Base-by-base conservation (phyloP, 2,329 filamentous ascomycete genomes). In the Hypoxylon sp. region DNA sequence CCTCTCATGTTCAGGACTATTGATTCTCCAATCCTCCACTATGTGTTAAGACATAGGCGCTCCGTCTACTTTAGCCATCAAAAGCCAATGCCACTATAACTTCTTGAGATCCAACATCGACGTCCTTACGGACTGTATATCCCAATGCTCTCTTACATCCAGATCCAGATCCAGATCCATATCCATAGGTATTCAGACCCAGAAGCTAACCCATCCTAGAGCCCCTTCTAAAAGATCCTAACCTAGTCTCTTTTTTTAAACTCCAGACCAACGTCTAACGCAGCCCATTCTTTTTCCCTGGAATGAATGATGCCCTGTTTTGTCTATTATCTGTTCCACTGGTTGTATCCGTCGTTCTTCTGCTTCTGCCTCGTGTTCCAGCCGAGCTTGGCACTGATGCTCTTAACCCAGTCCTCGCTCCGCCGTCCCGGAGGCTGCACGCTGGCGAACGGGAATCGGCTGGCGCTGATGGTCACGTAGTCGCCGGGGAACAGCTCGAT, bases 381-480 rank as follows among this genome's bases (percentile, higher is more conserved):
- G 33, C 92, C 91, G 74, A 95, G 80, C 78, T 94, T 94, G 46
- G 90, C 86, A 69, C 89, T 91, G 64, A 95, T 94, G 74, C 91
- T 93, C 66, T 94, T 93, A 26, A 94, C 88, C 92, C 92, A 94
- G 77, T 94, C 92, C 81, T 94, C 92, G 74, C 88, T 90, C 65
- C 89, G 84, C 33, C 90, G 81, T 1, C 91, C 91, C 63, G 90
- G 85, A 0, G 90, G 87, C 80, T 94, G 86, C 10, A 95, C 92
- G 62, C 88, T 90, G 0, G 93, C 92, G 79, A 95, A 96, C 0
- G 93, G 93, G 76, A 92, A 95, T 44, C 93, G 83, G 72, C 90
- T 93, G 2, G 93, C 93, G 72, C 91, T 93, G 68, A 96, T 91
- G 1, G 92, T 95, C 4, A 95, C 92, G 78, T 96, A 96, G 80